A percentile compares a stretch with the other conserved stretches of the same genome.
phyloP scores from a whole-genome alignment of 441 rosid species.

The Populus trichocarpa region DNA sequence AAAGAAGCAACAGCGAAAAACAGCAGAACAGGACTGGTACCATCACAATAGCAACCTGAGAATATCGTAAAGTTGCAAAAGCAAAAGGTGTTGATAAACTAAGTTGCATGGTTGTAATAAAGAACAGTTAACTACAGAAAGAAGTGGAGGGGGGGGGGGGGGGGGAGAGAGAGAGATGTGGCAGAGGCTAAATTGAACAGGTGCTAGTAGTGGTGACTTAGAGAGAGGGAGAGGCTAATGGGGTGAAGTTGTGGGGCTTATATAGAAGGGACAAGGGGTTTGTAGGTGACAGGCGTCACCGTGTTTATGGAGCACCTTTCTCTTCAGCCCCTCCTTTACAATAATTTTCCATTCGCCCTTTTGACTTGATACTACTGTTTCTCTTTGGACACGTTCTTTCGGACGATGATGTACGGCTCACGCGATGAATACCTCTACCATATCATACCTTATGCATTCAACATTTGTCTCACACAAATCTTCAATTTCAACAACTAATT shows the following conservation, averaged over 20 bases:
- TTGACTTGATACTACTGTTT: neutral
- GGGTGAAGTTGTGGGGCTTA: neutral
- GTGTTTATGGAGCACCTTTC: slow-evolving; percentile 29
- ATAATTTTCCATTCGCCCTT: neutral
- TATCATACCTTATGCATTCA: no score
- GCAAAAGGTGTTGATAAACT: neutral
- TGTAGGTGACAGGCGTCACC: slow-evolving; percentile 35
- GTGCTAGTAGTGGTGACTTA: neutral
- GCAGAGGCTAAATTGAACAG: slow-evolving; percentile 12
- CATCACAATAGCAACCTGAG: neutral
- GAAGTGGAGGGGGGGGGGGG: neutral
- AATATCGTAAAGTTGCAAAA: slow-evolving; percentile 5
- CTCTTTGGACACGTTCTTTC: neutral
- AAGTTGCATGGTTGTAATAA: neutral
- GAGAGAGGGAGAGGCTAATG: neutral
- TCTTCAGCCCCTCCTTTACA: neutral
- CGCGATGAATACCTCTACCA: neutral
- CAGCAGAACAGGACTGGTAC: slow-evolving; percentile 2
- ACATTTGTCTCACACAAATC: no score
- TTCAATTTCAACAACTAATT: no score
- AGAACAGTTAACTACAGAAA: neutral
- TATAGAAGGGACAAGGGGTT: slow-evolving; percentile 13
- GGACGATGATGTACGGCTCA: neutral
- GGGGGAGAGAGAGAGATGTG: slow-evolving; percentile 1
- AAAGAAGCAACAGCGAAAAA: slow-evolving; percentile 22